Evolutionary conservation across 371 early-diverging fungal genomes (phyloP).

Genomic region (Nosema granulosis): DNA sequence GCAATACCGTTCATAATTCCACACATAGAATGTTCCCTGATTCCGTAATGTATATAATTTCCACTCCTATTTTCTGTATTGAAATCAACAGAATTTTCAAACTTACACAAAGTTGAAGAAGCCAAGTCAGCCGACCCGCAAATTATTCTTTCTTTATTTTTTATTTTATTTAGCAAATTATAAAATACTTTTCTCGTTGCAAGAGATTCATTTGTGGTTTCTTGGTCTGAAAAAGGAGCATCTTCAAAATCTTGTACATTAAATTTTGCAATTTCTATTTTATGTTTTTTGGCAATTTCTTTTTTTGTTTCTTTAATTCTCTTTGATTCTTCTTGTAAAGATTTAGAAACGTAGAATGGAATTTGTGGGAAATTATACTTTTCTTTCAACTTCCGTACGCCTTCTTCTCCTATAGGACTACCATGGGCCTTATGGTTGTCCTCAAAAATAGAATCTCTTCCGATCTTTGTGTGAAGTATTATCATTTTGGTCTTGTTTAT

Average conservation of each 20-base stretch:
- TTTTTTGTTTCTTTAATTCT: slow-evolving; percentile 74
- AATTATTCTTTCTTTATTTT: slow-evolving; percentile 74
- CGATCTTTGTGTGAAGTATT: slow-evolving; percentile 68
- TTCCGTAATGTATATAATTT: slow-evolving; percentile 87
- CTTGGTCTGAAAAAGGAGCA: not conserved
- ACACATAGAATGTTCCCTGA: slow-evolving; percentile 97
- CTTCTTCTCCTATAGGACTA: slow-evolving; percentile 75
- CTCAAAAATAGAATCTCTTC: slow-evolving; percentile 77
- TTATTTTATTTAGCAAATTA: slow-evolving; percentile 75
- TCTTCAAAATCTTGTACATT: slow-evolving; percentile 6
- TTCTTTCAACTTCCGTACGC: slow-evolving; percentile 76
- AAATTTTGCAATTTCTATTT: slow-evolving; percentile 52
- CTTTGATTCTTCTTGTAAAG: slow-evolving; percentile 70
- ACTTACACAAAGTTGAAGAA: slow-evolving; percentile 86
- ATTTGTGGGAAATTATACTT: slow-evolving; percentile 71
- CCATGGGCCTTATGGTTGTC: slow-evolving; percentile 83
- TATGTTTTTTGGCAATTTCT: slow-evolving; percentile 70
- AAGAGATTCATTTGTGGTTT: slow-evolving; percentile 63
- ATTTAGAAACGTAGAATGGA: slow-evolving; percentile 71
- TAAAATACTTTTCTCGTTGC: slow-evolving; percentile 68
- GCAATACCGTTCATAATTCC: slow-evolving; percentile 87
- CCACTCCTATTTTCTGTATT: slow-evolving; percentile 70
- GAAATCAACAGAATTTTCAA: slow-evolving; percentile 84
- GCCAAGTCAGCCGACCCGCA: slow-evolving; percentile 98
- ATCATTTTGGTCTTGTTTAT: slow-evolving; percentile 68